Evolutionary conservation across 768 basidiomycete genomes (phyloP), one percentile per base, ranked within the genome.

Genomic region (Mycena kentingensis): DNA sequence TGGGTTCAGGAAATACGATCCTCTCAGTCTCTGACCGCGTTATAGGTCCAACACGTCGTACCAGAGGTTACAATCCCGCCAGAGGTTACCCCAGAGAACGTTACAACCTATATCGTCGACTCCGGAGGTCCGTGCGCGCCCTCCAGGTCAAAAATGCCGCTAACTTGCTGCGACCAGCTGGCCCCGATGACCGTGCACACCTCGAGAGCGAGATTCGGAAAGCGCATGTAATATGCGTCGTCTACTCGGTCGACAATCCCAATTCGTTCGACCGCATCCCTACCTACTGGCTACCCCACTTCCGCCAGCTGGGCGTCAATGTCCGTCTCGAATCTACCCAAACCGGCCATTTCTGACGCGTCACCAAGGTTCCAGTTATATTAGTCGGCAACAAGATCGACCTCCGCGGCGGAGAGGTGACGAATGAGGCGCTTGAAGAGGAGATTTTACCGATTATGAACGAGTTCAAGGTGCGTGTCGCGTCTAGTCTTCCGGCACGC

Each of bases 341-440:
- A 19, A 15, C 8, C 48, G 49, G 25, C 21, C 19, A 45, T 27
- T 18, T n/a, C 36, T 51, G 22, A 51, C 16, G 29, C 35, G 29
- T 22, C 60, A 46, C 52, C 4, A 58, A 96, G 93, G 87, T 98
- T 6, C 96, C 96, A 5, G 94, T 98, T 34, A 96, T 99, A 57
- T 79, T 99, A 27, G 92, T 98, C 22, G 96, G 96, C 47, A 99
- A 99, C 75, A 99, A 98, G 76, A 99, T 98, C 39, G 96, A 99
- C 70, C 71, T 98, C 42, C 80, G 96, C 16, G 93, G 92, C 4
- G 95, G 94, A 2, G 84, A 90, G 64, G 92, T 98, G 34, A 93
- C 95, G 24, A 96, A 97, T 63, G 87, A 96, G 65, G 92, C 89
- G 2, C 72, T 99, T 54, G 93, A 96, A 69, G 93, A 89, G 55